A percentile compares a stretch with the other conserved stretches of the same genome.
These are phyloP conservation scores for Populus hybrid DNA, from an alignment of 441 rosid species.

Conservation along the genomic window DNA sequence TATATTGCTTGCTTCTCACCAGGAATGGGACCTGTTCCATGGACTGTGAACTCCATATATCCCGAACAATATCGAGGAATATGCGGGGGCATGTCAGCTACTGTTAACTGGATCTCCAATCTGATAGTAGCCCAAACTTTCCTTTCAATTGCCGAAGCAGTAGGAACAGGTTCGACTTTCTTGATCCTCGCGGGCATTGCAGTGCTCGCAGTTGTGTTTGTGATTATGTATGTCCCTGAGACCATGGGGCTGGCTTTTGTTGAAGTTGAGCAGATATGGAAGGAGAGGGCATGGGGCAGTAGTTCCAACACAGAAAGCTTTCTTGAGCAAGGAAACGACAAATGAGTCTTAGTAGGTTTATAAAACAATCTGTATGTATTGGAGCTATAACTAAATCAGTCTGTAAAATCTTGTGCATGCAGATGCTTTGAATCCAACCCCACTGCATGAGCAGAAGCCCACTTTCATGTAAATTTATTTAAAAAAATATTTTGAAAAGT, in stretches of 20 bases:
- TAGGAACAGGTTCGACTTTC: constrained; percentile 69
- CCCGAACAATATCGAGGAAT: constrained; percentile 82
- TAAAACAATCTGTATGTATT: neutral
- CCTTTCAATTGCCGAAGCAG: constrained; percentile 54
- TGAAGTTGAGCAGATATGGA: constrained; percentile 87
- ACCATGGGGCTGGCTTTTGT: constrained; percentile 76
- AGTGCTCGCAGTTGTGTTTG: constrained; percentile 47
- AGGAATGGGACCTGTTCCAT: constrained; percentile 99
- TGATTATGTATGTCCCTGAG: constrained; percentile 63
- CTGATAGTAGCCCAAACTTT: constrained; percentile 70
- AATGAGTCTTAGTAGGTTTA: neutral
- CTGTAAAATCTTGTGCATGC: no score
- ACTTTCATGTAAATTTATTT: no score
- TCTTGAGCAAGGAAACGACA: constrained; percentile 40
- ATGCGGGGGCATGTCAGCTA: constrained; percentile 95
- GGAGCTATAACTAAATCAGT: neutral
- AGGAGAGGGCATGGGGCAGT: constrained; percentile 67
- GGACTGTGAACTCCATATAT: constrained; percentile 91
- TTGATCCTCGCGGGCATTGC: constrained; percentile 72
- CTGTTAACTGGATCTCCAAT: constrained; percentile 83
- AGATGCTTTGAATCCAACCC: no score
- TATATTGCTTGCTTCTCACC: constrained; percentile 86
- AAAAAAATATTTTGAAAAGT: no score
- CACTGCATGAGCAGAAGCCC: no score
- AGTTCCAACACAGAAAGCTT: constrained; percentile 47